Conservation (phyloP, 2,329 filamentous ascomycete species). For the Coniochaeta hoffmannii region DNA sequence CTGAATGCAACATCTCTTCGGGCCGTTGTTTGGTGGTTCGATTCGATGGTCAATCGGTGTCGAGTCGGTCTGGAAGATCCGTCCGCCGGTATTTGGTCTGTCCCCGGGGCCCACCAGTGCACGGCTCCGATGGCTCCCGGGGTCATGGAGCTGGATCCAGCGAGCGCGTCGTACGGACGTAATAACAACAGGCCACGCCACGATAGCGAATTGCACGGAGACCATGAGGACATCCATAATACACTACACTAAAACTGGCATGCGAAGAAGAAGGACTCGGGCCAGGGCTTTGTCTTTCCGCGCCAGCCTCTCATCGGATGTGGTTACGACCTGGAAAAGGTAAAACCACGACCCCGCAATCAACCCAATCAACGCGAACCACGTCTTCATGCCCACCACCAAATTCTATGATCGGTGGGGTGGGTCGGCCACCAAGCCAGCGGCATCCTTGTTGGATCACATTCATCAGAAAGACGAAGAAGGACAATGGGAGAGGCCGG, state of each 20-base stretch:
- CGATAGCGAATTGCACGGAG: background rate
- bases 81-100: background rate
- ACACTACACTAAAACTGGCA: no score
- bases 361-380: constrained; percentile 23
- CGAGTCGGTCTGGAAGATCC: no score
- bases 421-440: background rate
- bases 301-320: constrained; percentile 19
- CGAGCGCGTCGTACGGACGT: constrained; percentile 1
- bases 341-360: constrained; percentile 6
- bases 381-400: constrained; percentile 25
- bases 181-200: constrained; percentile 4
- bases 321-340: constrained; percentile 13
- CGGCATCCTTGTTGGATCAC: background rate
- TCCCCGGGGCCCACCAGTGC: background rate
- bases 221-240: no score
- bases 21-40: background rate
- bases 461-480: background rate
- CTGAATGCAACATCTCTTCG: no score
- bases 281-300: constrained; percentile 18
- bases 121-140: constrained; percentile 4
- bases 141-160: constrained; percentile 7
- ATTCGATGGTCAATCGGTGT: no score
- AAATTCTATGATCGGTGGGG: constrained; percentile 11
- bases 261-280: constrained; percentile 2
- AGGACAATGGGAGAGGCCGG: background rate